Base-by-base conservation (phyloP, 441 rosid species). In the Kokia cookei region DNA sequence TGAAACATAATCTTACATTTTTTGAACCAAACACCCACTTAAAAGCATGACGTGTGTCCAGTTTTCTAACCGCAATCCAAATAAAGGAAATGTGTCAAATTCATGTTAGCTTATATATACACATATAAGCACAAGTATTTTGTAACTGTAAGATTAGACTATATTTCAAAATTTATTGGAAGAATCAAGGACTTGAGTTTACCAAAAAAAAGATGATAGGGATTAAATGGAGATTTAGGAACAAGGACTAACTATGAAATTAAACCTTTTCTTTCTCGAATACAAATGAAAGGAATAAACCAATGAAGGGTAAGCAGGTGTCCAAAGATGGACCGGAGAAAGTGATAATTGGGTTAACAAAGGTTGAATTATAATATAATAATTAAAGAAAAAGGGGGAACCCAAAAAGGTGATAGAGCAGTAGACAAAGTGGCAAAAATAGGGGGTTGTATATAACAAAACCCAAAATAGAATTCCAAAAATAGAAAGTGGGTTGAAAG, bases 401-500 rank as follows among this genome's bases (percentile, higher is more conserved):
- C 13, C 14, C 14, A 45, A 26, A 24, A 45, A 42, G 29, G 4
- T 19, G 42, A 64, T 19, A 40, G 29, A 17, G 42, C 40, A 35
- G 47, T 51, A 45, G 60, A 55, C 37, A 42, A 42, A 42, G 58
- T 2, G 43, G 50, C 43, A 3, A 11, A 58, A 40, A 73, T 2
- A 29, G 54, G 35, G 47, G 58, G 4, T 4, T 55, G 60, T 48
- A 11, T 37, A 57, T 55, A 40, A 63, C 62, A 58, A 75, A 63
- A 15, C 77, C 45, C 47, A 40, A 40, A 73, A 76, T 75, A 65
- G 14, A 74, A 45, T 74, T 7, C 84, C 73, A 72, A 43, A 79
- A 77, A 72, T 74, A 79, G 86, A 15, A 79, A 74, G 74, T 53
- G 69, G 37, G 37, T 17, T 27, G 48, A 61, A 55, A 54, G 27